phyloP scores from a whole-genome alignment of 768 basidiomycete genomes.

The Termitomyces sp. region DNA sequence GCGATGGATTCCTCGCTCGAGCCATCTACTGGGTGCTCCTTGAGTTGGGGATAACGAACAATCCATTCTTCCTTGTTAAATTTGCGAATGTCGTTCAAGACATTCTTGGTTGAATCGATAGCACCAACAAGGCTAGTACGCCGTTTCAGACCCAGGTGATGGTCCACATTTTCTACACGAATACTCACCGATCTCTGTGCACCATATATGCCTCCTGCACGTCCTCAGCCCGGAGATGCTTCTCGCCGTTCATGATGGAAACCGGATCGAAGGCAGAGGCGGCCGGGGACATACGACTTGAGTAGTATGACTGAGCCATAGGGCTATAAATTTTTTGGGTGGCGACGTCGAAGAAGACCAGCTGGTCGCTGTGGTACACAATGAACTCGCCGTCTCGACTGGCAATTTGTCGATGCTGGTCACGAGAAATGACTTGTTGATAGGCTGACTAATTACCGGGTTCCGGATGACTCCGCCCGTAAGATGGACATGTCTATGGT shows the following conservation, averaged over 20 bases:
- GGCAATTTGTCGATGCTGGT: conserved; percentile 10
- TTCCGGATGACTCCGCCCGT: conserved; percentile 11
- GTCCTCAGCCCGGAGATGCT: conserved; percentile 57
- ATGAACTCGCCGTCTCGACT: conserved; percentile 7
- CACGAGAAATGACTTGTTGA: background rate
- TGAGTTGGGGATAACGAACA: conserved; percentile 80
- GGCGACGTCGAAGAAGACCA: background rate
- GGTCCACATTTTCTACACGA: background rate
- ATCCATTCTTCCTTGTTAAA: conserved; percentile 90
- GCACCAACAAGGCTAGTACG: conserved; percentile 61
- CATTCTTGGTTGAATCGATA: conserved; percentile 63
- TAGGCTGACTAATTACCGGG: conserved; percentile 12
- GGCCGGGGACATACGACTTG: conserved; percentile 30
- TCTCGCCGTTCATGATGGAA: conserved; percentile 29
- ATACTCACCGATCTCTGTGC: conserved; percentile 66
- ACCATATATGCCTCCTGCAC: conserved; percentile 73
- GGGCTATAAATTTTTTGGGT: conserved; percentile 7
- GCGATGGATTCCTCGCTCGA: conserved; percentile 21
- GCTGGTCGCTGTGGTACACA: conserved; percentile 9
- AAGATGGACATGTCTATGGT: no score
- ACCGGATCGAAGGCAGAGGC: conserved; percentile 25
- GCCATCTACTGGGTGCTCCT: conserved; percentile 32
- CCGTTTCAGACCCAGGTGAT: conserved; percentile 5
- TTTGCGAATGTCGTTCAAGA: conserved; percentile 63
- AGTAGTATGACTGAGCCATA: conserved; percentile 40